Evolutionary conservation across 2,329 filamentous ascomycete species (phyloP), one percentile per base, ranked within the genome.

Genomic region (Fonsecaea multimorphosa): DNA sequence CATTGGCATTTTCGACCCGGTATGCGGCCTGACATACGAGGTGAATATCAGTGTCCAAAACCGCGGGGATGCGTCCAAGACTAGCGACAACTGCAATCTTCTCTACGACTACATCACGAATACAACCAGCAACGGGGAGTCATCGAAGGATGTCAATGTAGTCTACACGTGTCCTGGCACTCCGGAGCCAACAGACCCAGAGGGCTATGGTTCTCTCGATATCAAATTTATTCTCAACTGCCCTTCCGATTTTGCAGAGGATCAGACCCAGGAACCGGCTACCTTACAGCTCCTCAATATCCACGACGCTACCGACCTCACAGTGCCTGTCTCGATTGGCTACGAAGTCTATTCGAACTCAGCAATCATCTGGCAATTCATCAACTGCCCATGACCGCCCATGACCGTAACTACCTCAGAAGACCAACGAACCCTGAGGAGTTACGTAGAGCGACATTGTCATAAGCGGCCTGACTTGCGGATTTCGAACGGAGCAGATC

Each of bases 31-130:
- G 36, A 58, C 56, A 3, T 40, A 58, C 11, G 36, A 49, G 56
- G 56, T 29, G 40, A 58, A 58, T 31, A 49, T 58, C 38, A 58
- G 49, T 46, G 56, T 58, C 38, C 49, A 58, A 49, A 31, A 58
- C 14, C 38, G 56, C 12, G 56, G 56, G 1, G 56, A 58, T 32
- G 7, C 16, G 24, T 22, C 16, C 14, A 44, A 22, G 38, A 58
- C 56, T 9, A 46, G 36, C 27, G 38, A 58, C 36, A 31, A 31
- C 4, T 58, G 56, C 40, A 49, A 58, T 31, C 24, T 49, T 16
- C 12, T 58, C 19, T 58, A 46, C 56, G 16, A 29, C 5, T 58
- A 58, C 38, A 49, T 58, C 56, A 49, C 38, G 34, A 34, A 49
- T 19, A 56, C 54, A 16, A 24, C 56, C 22, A 19, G n/a, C 16